These are phyloP conservation scores for Pseudozyma tsukubaensis DNA, from an alignment of 1,284 basidiomycete genomes.

Conservation along the genomic window DNA sequence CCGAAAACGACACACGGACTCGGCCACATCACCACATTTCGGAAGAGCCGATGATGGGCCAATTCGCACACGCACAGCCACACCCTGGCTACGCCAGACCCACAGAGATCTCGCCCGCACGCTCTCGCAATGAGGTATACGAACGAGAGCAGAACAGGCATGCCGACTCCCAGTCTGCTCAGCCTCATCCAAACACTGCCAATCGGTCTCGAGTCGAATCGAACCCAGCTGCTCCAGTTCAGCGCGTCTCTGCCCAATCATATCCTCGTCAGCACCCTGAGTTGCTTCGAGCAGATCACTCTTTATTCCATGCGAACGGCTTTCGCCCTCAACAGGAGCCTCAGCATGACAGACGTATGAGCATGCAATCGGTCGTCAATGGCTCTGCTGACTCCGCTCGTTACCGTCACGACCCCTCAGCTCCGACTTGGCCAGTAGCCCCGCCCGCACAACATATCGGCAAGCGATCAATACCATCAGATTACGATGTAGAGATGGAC, in stretches of 20 bases:
- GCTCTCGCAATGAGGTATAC: background rate
- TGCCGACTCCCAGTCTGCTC: background rate
- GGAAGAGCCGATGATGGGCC: constrained; percentile 2
- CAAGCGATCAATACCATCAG: constrained; percentile 13
- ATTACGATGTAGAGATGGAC: constrained; percentile 1
- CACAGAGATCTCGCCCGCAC: background rate
- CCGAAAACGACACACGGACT: background rate
- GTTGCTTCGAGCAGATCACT: constrained; percentile 3
- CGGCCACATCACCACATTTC: background rate
- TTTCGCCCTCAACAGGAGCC: constrained; percentile 5
- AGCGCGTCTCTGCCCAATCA: constrained; percentile 1
- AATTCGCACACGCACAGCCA: constrained; percentile 2
- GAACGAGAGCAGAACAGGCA: constrained; percentile 4
- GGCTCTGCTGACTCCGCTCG: background rate
- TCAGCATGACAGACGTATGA: constrained; percentile 3
- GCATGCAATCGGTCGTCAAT: background rate
- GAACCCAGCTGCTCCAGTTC: background rate
- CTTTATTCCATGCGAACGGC: background rate
- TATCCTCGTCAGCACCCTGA: background rate
- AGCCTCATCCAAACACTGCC: background rate
- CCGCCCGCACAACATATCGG: constrained; percentile 1
- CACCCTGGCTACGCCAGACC: constrained; percentile 11
- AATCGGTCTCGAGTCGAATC: background rate
- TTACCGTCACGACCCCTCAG: background rate
- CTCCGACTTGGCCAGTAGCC: background rate